These are phyloP conservation scores for Saccharomycopsis javanensis DNA, from an alignment of 805 yeast species.

Conservation along the genomic window DNA sequence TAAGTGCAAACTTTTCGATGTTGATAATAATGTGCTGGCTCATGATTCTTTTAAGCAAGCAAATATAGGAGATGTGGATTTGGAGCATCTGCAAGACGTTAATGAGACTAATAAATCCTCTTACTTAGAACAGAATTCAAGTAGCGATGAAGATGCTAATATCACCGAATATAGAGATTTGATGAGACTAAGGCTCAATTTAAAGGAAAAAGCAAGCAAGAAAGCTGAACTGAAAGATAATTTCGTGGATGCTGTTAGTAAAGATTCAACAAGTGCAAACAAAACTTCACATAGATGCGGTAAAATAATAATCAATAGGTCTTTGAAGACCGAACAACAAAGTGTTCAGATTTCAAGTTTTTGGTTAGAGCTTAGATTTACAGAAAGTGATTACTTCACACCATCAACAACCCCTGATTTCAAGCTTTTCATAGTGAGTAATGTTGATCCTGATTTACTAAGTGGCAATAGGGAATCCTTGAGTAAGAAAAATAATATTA, in stretches of 20 bases:
- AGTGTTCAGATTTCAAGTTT: neutral
- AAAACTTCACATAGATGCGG: neutral
- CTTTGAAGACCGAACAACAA: neutral
- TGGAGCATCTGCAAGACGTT: neutral
- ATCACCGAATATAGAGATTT: neutral
- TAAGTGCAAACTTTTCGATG: neutral
- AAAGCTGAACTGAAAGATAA: neutral
- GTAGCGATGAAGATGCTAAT: neutral
- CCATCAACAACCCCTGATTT: constrained; percentile 7
- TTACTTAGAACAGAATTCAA: neutral
- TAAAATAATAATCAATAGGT: neutral
- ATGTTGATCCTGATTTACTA: constrained; percentile 4
- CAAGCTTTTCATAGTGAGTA: constrained; percentile 5
- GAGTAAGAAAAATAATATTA: neutral
- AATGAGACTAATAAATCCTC: neutral
- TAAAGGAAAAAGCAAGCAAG: neutral
- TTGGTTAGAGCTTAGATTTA: constrained; percentile 8
- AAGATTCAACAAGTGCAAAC: neutral
- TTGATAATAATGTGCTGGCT: neutral
- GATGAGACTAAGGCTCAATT: too few species aligned
- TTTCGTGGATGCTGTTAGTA: too few species aligned
- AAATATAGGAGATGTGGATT: neutral
- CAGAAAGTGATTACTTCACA: constrained; percentile 10
- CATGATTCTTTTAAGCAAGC: neutral
- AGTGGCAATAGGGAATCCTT: neutral